Evolutionary conservation across 2,329 filamentous ascomycete genomes (phyloP), one percentile per base, ranked within the genome.

Genomic region (Orbilia quercus): DNA sequence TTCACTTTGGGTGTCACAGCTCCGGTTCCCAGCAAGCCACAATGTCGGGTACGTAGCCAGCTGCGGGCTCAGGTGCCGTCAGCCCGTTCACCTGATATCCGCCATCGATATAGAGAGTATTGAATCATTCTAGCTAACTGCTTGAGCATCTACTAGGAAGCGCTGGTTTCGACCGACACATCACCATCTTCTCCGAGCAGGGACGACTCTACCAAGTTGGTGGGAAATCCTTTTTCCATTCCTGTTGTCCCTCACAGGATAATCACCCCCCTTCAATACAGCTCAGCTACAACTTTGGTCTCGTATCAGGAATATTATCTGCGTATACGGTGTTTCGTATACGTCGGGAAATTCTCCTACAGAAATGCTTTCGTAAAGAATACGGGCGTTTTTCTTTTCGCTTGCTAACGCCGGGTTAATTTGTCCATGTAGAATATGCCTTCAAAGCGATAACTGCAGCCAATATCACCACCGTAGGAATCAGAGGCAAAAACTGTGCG

Each of bases 391-490:
- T 50, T n/a, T n/a, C n/a, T n/a, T n/a, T n/a, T n/a, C n/a, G n/a
- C 18, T 66, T 51, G 38, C 75, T 75, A 59, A 76, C 51, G 57
- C 60, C 38, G 23, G 65, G 40, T 18, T 62, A 25, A 63, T 45
- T 60, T 25, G 53, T 14, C 22, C 7, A 42, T 76, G 78, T 81
- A 98, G 95, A 99, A 87, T 99, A 99, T 94, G 95, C 95, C 79
- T 99, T 99, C 89, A 99, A 99, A 85, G 95, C 95, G 71, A 99
- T 99, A 83, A 99, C 95, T 78, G 94, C 95, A 75, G 95, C 95
- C 78, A 98, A 98, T 83, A 77, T 99, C 84, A 99, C 96, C 86
- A 95, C 95, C 75, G 88, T 99, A 82, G 95, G 95, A 78, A 88
- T 99, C 78, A 88, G 92, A 80, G 95, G 95, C 82, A 99, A 99